Evolutionary conservation across 176 grass and related monocot genomes (phyloP).

Genomic region (Oryza meridionalis): DNA sequence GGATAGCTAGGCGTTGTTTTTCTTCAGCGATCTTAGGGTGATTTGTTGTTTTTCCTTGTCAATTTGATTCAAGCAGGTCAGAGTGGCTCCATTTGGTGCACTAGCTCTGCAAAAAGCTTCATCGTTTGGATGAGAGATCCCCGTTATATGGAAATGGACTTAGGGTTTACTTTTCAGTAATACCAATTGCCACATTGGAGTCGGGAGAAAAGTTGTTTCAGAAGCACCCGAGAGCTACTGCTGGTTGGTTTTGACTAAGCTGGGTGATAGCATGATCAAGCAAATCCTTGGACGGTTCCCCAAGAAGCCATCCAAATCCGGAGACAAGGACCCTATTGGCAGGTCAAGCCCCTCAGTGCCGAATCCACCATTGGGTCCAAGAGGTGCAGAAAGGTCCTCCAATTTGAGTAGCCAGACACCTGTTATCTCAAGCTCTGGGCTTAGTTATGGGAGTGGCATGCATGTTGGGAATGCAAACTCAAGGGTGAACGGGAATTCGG

Average conservation of each 20-base stretch:
- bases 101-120: background rate
- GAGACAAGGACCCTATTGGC: slow-evolving; percentile 61
- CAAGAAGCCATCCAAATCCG: slow-evolving; percentile 68
- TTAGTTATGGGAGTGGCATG: slow-evolving; percentile 51
- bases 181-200: background rate
- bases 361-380: slow-evolving; percentile 28
- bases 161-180: slow-evolving; percentile 46
- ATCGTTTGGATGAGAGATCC: background rate
- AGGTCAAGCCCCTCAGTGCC: slow-evolving; percentile 43
- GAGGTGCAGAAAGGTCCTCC: slow-evolving; percentile 45
- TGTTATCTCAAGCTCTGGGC: slow-evolving; percentile 60
- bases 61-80: background rate
- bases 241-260: slow-evolving; percentile 4
- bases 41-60: background rate
- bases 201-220: background rate
- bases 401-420: slow-evolving; percentile 44
- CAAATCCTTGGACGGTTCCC: slow-evolving; percentile 74
- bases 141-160: background rate
- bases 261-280: slow-evolving; percentile 72
- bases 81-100: slow-evolving; percentile 20
- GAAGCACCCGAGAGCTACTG: slow-evolving; percentile 6
- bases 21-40: slow-evolving; percentile 12
- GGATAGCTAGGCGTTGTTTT: background rate
- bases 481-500: slow-evolving; percentile 39
- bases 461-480: slow-evolving; percentile 42